phyloP scores from a whole-genome alignment of 2,329 filamentous ascomycete species.

The Leptoxyphium fumago region DNA sequence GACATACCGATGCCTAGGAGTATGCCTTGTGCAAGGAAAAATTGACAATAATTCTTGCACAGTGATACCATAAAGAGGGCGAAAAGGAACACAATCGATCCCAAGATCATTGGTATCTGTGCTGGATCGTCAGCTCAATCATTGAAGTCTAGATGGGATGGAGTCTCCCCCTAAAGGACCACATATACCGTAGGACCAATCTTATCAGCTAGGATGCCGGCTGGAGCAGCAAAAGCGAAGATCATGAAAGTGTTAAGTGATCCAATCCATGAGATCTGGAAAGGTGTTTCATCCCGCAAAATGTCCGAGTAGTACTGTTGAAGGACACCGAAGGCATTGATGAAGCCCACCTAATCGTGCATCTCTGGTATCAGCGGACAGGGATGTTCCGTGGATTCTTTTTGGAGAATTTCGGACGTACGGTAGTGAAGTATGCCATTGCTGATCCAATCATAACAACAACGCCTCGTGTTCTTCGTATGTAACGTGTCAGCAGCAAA shows the following conservation, averaged over 20 bases:
- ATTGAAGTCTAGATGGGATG: not conserved
- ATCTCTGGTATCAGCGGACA: too few relatives aligned
- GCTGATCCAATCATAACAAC: too few relatives aligned
- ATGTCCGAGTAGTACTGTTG: constrained; percentile 14
- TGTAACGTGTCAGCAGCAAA: too few relatives aligned
- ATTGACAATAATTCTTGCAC: constrained; percentile 36
- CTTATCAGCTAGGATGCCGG: constrained; percentile 16
- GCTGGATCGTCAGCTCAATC: not conserved
- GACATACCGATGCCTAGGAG: constrained; percentile 28
- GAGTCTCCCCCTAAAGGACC: too few relatives aligned
- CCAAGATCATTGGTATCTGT: constrained; percentile 4
- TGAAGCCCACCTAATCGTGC: constrained; percentile 15
- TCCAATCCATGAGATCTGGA: constrained; percentile 18
- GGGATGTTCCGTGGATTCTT: too few relatives aligned
- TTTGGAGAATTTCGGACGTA: too few relatives aligned
- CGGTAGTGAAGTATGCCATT: too few relatives aligned
- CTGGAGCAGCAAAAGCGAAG: constrained; percentile 14
- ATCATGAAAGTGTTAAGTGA: constrained; percentile 13
- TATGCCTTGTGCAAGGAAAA: constrained; percentile 37
- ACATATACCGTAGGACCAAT: constrained; percentile 11
- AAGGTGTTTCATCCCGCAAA: constrained; percentile 7
- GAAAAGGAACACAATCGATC: constrained; percentile 21
- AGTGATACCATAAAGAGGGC: constrained; percentile 34
- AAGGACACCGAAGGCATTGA: constrained; percentile 15
- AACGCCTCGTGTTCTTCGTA: too few relatives aligned